phyloP scores from a whole-genome alignment of 192 early-diverging fungal species.

The Spinellus fusiger region DNA sequence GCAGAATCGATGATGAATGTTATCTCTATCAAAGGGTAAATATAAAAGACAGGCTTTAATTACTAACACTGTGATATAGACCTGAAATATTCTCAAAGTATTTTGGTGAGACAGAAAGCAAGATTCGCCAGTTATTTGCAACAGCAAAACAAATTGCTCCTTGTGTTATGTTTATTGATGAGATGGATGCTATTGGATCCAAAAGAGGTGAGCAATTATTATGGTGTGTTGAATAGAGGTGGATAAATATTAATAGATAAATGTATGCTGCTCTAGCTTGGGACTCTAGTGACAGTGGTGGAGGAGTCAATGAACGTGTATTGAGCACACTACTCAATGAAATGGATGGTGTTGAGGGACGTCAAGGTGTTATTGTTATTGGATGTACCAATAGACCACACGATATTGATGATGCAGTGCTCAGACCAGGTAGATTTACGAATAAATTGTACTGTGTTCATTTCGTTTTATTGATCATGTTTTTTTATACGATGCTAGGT shows the following conservation, averaged over 20 bases:
- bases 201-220: constrained; percentile 51
- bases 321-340: constrained; percentile 94
- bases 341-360: constrained; percentile 93
- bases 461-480: not conserved
- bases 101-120: constrained; percentile 85
- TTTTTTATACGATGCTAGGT: constrained; percentile 33
- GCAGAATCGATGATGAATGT: constrained; percentile 75
- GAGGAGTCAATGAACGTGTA: constrained; percentile 84
- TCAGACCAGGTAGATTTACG: constrained; percentile 54
- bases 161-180: constrained; percentile 91
- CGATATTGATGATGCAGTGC: constrained; percentile 80
- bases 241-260: not conserved
- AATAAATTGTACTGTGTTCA: not conserved
- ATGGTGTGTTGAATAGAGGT: not conserved
- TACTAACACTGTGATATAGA: constrained; percentile 23
- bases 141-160: constrained; percentile 82
- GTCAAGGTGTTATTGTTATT: constrained; percentile 79
- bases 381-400: constrained; percentile 89
- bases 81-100: constrained; percentile 94
- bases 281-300: constrained; percentile 47
- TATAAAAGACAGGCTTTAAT: not conserved
- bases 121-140: constrained; percentile 74
- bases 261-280: constrained; percentile 24
- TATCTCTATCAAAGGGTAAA: constrained; percentile 76
- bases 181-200: constrained; percentile 88